Evolutionary conservation across 371 early-diverging fungal genomes (phyloP).

Genomic region (Mucor sp.): DNA sequence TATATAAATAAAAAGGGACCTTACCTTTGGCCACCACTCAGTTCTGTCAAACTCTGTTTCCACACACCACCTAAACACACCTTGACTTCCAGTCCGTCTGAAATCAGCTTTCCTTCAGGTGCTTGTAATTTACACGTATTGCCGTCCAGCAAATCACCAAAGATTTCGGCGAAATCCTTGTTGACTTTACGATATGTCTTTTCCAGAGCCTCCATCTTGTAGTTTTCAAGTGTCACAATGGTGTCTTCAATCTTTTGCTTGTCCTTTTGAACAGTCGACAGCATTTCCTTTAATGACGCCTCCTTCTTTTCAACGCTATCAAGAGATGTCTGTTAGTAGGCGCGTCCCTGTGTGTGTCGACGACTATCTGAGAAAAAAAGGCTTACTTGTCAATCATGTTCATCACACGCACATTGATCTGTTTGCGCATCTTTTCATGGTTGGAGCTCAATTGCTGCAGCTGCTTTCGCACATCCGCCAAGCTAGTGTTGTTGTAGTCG

Average conservation of each 20-base stretch:
- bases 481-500: slow-evolving; percentile 77
- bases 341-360: too few species aligned
- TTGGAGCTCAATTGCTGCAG: slow-evolving; percentile 73
- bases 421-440: slow-evolving; percentile 79
- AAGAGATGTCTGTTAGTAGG: slow-evolving; percentile 10
- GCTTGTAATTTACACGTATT: slow-evolving; percentile 88
- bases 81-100: slow-evolving; percentile 91
- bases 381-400: slow-evolving; percentile 86
- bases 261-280: slow-evolving; percentile 88
- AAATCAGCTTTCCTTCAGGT: slow-evolving; percentile 80
- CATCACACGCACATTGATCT: slow-evolving; percentile 94
- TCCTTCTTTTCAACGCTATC: slow-evolving; percentile 88
- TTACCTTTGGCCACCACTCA: slow-evolving; percentile 98
- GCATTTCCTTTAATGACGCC: slow-evolving; percentile 78
- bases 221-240: slow-evolving; percentile 83
- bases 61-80: slow-evolving; percentile 98
- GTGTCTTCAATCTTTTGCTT: slow-evolving; percentile 96
- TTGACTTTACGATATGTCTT: slow-evolving; percentile 93
- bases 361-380: too few species aligned
- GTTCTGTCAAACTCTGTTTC: slow-evolving; percentile 97
- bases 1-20: neutral
- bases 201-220: slow-evolving; percentile 88
- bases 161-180: slow-evolving; percentile 94
- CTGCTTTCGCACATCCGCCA: slow-evolving; percentile 70
- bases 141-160: slow-evolving; percentile 92